phyloP scores from a whole-genome alignment of 495 filamentous ascomycete species.

The Xylaria scruposa region DNA sequence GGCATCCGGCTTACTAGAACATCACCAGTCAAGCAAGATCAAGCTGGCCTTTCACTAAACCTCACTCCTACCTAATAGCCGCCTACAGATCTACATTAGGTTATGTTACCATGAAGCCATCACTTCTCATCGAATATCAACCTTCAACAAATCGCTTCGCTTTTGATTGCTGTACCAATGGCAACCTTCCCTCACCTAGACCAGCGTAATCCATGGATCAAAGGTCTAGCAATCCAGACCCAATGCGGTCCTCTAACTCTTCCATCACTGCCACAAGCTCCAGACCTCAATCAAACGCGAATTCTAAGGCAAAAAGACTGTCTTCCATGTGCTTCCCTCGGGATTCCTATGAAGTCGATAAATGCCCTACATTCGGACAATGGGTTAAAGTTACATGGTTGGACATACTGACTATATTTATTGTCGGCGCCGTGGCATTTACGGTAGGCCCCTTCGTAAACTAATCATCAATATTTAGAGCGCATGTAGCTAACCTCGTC shows the following conservation, averaged over 20 bases:
- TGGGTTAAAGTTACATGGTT: constrained; percentile 54
- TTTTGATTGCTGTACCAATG: not conserved
- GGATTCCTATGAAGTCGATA: constrained; percentile 39
- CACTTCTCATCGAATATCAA: constrained; percentile 11
- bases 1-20: not conserved
- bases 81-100: not conserved
- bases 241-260: not conserved
- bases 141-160: not conserved
- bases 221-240: not conserved
- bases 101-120: not conserved
- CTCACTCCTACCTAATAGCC: constrained; percentile 1
- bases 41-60: not conserved
- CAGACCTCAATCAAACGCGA: not conserved
- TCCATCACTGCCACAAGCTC: not conserved
- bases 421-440: constrained; percentile 52
- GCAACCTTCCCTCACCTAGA: not conserved
- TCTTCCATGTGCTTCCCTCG: constrained; percentile 14
- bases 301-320: not conserved
- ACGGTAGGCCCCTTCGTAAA: constrained; percentile 41
- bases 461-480: not conserved
- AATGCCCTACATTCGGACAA: constrained; percentile 49
- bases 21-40: not conserved
- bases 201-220: constrained; percentile 7
- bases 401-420: constrained; percentile 55
- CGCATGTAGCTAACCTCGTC: not conserved